Conservation (phyloP, 1,284 basidiomycete species). For the Rugosomyces carneus region DNA sequence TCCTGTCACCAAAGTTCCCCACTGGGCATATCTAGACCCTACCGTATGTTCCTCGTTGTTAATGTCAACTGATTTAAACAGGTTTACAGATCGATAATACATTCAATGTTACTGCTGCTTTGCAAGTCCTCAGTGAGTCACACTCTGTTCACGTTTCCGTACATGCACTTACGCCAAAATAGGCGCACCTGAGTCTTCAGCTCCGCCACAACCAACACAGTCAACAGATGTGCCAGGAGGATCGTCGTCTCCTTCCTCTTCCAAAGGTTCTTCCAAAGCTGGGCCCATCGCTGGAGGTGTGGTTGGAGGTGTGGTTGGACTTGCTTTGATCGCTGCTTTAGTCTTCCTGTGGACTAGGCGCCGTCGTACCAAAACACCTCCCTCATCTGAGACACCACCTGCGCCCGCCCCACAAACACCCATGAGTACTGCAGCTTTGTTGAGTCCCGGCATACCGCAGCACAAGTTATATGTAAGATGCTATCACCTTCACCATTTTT, state of each 20-base stretch:
- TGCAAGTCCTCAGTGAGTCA: conserved; percentile 11
- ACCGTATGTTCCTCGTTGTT: conserved; percentile 16
- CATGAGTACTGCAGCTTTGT: conserved; percentile 2
- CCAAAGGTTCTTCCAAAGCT: conserved; percentile 22
- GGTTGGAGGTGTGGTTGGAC: conserved; percentile 31
- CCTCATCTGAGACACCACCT: conserved; percentile 13
- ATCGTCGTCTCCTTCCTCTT: neutral
- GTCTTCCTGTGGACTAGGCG: conserved; percentile 31
- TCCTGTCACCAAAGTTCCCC: conserved; percentile 28
- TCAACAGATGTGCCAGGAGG: neutral
- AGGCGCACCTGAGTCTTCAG: conserved; percentile 26
- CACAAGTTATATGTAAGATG: conserved; percentile 30
- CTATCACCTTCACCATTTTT: neutral
- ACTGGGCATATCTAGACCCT: conserved; percentile 33
- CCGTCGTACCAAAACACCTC: conserved; percentile 19
- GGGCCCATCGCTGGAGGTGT: conserved; percentile 41
- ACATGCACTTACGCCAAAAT: neutral
- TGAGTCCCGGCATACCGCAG: conserved; percentile 13
- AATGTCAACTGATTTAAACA: neutral
- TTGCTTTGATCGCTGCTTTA: conserved; percentile 29
- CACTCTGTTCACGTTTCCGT: neutral
- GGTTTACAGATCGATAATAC: conserved; percentile 15
- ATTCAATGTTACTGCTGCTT: conserved; percentile 25
- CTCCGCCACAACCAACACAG: conserved; percentile 16
- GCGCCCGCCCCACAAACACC: conserved; percentile 20